Evolutionary conservation across 768 basidiomycete species (phyloP).

Genomic region (Trametes cinnabarina): DNA sequence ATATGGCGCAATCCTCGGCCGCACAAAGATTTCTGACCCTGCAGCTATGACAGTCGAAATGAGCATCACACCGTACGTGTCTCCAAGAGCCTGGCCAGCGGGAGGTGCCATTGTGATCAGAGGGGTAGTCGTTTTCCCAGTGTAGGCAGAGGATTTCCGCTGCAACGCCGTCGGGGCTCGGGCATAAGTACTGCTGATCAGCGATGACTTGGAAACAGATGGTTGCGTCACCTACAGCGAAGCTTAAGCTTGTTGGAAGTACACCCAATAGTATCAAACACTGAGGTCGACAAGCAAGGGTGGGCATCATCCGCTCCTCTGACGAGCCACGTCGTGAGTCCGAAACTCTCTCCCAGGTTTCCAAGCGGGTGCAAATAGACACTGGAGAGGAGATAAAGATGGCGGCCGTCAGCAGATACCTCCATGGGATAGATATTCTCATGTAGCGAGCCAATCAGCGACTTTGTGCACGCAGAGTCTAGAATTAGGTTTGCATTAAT

Average conservation of each 20-base stretch:
- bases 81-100: constrained; percentile 5
- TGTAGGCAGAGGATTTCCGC: too few relatives aligned
- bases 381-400: neutral
- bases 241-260: too few relatives aligned
- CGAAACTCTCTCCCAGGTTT: too few relatives aligned
- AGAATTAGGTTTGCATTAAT: neutral
- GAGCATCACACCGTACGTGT: constrained; percentile 19
- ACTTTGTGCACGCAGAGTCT: neutral
- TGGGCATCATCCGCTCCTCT: too few relatives aligned
- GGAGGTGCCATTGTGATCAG: neutral
- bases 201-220: too few relatives aligned
- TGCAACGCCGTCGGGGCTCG: too few relatives aligned
- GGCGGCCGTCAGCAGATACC: neutral
- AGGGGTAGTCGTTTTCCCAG: neutral
- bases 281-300: too few relatives aligned
- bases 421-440: neutral
- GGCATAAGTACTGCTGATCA: neutral
- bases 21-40: constrained; percentile 1
- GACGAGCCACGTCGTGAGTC: neutral
- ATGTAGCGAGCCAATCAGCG: neutral
- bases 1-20: too few relatives aligned
- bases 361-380: too few relatives aligned
- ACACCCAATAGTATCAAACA: too few relatives aligned
- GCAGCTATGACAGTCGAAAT: constrained; percentile 15
- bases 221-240: too few relatives aligned